Evolutionary conservation across 2,329 filamentous ascomycete genomes (phyloP), one percentile per base, ranked within the genome.

Genomic region (Stachybotrys chartarum): DNA sequence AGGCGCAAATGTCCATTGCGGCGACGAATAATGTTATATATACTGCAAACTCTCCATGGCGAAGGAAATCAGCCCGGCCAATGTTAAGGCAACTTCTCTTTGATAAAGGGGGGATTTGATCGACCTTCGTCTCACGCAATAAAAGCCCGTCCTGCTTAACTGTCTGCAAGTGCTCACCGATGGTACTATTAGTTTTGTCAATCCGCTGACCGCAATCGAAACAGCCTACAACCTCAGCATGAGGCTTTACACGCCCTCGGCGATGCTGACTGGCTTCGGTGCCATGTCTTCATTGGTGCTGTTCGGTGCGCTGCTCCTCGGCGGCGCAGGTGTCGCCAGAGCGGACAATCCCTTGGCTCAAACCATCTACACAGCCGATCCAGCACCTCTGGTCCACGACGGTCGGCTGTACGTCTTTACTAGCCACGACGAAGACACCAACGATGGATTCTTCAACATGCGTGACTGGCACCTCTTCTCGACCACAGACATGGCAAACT

Each of bases 401-500:
- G 48, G 24, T 3, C n/a, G 17, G 16, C 11, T 50, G 10, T 69
- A 68, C 53, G 54, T 69, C 44, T 68, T 68, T 53, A 69, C 65
- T 16, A 63, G 65, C 55, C 68, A 70, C 52, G 67, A 70, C 47
- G 63, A 69, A 50, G 60, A 63, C 53, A 55, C 62, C 7, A 65
- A 50, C 17, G 58, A 47, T 24, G 54, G 54, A 1, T 53, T 51
- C 31, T 69, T 59, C 59, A 57, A 58, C 55, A 70, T 70, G 66
- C 59, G 59, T 7, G 64, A 71, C 56, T 71, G 68, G 69, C 66
- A 59, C 3, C 61, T 71, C 24, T 70, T 63, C 57, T 71, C 69
- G 12, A 61, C 67, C 1, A 55, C 59, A 3, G 68, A 72, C 55
- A 67, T 70, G 64, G 67, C 57, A 47, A 72, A 71, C 59, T 71